Evolutionary conservation across 163 green algal genomes (phyloP), one percentile per base, ranked within the genome.

Genomic region (Coccomyxa subellipsoidea): DNA sequence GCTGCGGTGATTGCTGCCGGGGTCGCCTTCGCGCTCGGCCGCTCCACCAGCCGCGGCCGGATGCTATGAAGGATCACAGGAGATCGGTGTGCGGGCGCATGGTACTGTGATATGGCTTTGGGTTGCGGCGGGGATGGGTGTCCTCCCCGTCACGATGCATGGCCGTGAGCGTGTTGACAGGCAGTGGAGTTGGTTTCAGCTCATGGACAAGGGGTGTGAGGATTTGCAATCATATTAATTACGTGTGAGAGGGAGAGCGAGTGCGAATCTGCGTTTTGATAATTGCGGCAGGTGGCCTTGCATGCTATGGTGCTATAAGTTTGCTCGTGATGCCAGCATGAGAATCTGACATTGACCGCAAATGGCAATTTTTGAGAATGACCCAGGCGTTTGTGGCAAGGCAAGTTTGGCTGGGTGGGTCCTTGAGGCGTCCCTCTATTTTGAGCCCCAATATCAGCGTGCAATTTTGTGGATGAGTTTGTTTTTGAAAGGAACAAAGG

Each of bases 1-100:
- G 70, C 47, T 31, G 85, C 87, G 82, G 59, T 90, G 73, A 31
- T 90, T 34, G 86, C 86, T 21, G 77, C 81, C 6, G 69, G 78
- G 7, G 78, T 90, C 32, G 86, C 86, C 25, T 70, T 87, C 0
- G 79, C 84, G 32, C 32, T 90, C 3, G 81, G 81, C 3, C 80
- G 84, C 70, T 79, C 84, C 53, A 78, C 71, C 10, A 80, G 38
- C 72, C 76, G 36, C 31, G 23, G 79, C 71, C 29, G n/a, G 4
- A 1, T 73, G 66, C 12, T 35, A 23, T 37, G 47, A 59, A 18
- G 47, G 15, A 18, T 8, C 23, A 12, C 47, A 27, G 47, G 47
- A 12, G 21, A 12, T 12, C 39, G n/a, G 39, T 54, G 39, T 10
- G 8, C 8, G 39, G 39, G 15, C 23, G 47, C 47, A 7, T 12